phyloP scores from a whole-genome alignment of 179 eudicot species.

The Corrigiola litoralis region DNA sequence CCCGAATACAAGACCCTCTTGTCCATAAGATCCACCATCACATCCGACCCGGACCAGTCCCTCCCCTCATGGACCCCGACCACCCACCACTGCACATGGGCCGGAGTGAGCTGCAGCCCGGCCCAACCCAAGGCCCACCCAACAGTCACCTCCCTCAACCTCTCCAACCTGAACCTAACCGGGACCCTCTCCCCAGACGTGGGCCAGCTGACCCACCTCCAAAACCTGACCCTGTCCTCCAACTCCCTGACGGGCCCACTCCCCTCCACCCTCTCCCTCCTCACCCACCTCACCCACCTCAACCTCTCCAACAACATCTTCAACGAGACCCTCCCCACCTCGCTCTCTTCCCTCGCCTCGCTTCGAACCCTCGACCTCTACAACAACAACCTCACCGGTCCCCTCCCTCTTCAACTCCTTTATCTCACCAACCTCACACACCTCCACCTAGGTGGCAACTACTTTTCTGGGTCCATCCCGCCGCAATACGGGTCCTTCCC shows the following conservation, averaged over 20 bases:
- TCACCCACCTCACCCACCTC: slow-evolving; percentile 40
- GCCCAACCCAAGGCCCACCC: background rate
- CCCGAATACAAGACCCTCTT: slow-evolving; percentile 53
- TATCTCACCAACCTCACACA: slow-evolving; percentile 43
- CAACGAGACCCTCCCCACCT: slow-evolving; percentile 44
- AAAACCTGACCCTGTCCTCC: slow-evolving; percentile 47
- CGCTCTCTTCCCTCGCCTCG: slow-evolving; percentile 26
- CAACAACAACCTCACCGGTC: slow-evolving; percentile 65
- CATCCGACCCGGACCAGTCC: slow-evolving; percentile 45
- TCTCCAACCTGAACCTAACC: slow-evolving; percentile 50
- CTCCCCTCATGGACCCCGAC: slow-evolving; percentile 55
- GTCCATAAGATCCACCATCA: slow-evolving; percentile 56
- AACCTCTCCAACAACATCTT: slow-evolving; percentile 79
- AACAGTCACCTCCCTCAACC: slow-evolving; percentile 48
- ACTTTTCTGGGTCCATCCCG: slow-evolving; percentile 61
- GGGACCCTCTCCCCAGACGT: slow-evolving; percentile 58
- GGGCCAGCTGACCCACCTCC: slow-evolving; percentile 33
- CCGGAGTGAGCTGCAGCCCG: slow-evolving; percentile 44
- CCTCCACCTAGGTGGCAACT: slow-evolving; percentile 83
- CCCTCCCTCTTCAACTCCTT: slow-evolving; percentile 33
- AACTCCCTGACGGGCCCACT: slow-evolving; percentile 55
- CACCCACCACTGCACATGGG: slow-evolving; percentile 64
- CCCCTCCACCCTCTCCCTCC: slow-evolving; percentile 40
- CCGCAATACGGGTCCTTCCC: slow-evolving; percentile 48
- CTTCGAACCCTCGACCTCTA: slow-evolving; percentile 59